Conservation (phyloP, 2,329 filamentous ascomycete species). For the Penicillium sp. region DNA sequence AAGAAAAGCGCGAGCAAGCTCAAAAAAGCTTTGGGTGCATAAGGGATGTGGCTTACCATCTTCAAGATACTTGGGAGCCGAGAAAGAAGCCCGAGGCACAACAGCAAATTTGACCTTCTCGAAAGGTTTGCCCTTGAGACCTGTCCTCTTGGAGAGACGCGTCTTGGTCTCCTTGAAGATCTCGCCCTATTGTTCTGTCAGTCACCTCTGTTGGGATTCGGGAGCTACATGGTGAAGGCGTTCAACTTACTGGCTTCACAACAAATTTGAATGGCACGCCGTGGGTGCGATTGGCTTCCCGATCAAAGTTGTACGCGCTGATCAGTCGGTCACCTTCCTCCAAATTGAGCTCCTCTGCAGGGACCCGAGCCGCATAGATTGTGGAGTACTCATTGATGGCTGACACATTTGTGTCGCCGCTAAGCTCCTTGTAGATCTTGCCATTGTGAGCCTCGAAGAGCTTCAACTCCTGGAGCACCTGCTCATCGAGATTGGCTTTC, state of each 20-base stretch:
- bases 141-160: slow-evolving; percentile 84
- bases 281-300: slow-evolving; percentile 75
- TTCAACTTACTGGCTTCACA: slow-evolving; percentile 62
- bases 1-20: neutral
- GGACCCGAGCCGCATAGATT: slow-evolving; percentile 74
- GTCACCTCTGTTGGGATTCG: neutral
- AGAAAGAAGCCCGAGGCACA: slow-evolving; percentile 63
- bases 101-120: slow-evolving; percentile 97
- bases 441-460: slow-evolving; percentile 77
- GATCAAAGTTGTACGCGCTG: slow-evolving; percentile 86
- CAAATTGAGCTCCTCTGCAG: slow-evolving; percentile 57
- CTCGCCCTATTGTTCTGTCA: slow-evolving; percentile 56
- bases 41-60: slow-evolving; percentile 61
- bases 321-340: slow-evolving; percentile 66
- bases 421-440: slow-evolving; percentile 76
- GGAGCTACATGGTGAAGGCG: neutral
- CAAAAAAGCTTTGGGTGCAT: too few species aligned
- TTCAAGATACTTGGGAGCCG: slow-evolving; percentile 73
- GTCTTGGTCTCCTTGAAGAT: slow-evolving; percentile 87
- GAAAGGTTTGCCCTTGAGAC: slow-evolving; percentile 95
- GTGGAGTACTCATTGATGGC: slow-evolving; percentile 80
- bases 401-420: slow-evolving; percentile 64
- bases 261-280: slow-evolving; percentile 89
- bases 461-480: slow-evolving; percentile 65
- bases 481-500: slow-evolving; percentile 72